phyloP scores from a whole-genome alignment of 441 rosid genomes.

The Pelargonium australe region DNA sequence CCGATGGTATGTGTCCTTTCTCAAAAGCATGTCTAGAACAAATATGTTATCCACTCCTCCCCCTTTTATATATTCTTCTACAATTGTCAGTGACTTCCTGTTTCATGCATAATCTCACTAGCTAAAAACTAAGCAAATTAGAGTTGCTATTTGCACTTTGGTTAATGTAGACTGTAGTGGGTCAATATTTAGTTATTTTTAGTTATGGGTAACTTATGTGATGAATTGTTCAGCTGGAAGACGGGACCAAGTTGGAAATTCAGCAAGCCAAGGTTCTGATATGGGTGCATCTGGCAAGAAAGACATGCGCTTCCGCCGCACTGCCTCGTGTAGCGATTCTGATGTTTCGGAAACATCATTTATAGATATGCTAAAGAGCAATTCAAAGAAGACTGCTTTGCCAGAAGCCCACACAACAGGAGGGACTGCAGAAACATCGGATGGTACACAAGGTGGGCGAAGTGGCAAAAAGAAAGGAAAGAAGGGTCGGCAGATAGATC shows the following conservation, averaged over 20 bases:
- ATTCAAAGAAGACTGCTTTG: slow-evolving; percentile 30
- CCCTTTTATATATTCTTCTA: too few species aligned
- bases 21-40: too few species aligned
- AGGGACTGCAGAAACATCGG: slow-evolving; percentile 25
- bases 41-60: too few species aligned
- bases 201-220: not conserved
- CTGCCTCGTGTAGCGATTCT: slow-evolving; percentile 34
- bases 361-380: slow-evolving; percentile 56
- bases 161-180: too few species aligned
- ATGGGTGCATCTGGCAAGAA: slow-evolving; percentile 27
- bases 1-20: slow-evolving; percentile 25
- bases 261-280: slow-evolving; percentile 20
- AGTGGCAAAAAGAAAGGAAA: slow-evolving; percentile 43
- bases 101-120: too few species aligned
- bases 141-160: too few species aligned
- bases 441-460: slow-evolving; percentile 27
- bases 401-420: slow-evolving; percentile 18
- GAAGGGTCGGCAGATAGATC: slow-evolving; percentile 44
- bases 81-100: too few species aligned
- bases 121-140: too few species aligned
- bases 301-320: slow-evolving; percentile 31
- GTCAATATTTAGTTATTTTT: slow-evolving; percentile 2
- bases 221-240: slow-evolving; percentile 24
- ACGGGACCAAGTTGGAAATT: slow-evolving; percentile 23
- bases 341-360: slow-evolving; percentile 47